These are phyloP conservation scores for Paramecium bursaria DNA, from an alignment of 73 alveolate genomes.

Conservation along the genomic window DNA sequence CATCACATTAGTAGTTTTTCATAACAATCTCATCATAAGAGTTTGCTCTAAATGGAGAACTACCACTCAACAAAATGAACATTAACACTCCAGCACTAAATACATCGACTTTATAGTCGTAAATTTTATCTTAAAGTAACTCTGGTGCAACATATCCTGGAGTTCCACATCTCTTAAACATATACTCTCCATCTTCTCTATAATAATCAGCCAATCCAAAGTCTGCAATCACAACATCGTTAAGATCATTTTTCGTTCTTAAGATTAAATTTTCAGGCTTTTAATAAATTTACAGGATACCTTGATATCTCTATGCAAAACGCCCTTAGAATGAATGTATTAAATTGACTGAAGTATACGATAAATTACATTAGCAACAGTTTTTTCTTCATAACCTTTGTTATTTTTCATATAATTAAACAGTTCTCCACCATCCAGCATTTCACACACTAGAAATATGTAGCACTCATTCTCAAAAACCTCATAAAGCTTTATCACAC, in stretches of 20 bases:
- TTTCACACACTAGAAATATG: constrained; percentile 62
- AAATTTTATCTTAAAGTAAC: constrained; percentile 63
- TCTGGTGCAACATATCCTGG: constrained; percentile 74
- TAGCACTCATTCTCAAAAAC: constrained; percentile 68
- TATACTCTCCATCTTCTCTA: constrained; percentile 59
- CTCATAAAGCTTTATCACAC: constrained; percentile 68
- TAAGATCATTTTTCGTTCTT: constrained; percentile 49
- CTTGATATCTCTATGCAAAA: constrained; percentile 67
- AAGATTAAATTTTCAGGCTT: constrained; percentile 68
- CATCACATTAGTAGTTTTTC: constrained; percentile 62
- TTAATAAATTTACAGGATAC: background rate
- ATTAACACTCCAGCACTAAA: constrained; percentile 68
- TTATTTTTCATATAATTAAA: constrained; percentile 59
- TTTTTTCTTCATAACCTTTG: constrained; percentile 59
- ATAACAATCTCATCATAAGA: constrained; percentile 72
- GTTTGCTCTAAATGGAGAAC: constrained; percentile 65
- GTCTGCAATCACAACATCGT: constrained; percentile 67
- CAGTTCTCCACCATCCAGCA: constrained; percentile 70
- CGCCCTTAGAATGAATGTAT: constrained; percentile 48
- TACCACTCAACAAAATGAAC: constrained; percentile 66
- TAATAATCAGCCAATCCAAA: constrained; percentile 69
- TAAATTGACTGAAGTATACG: constrained; percentile 58
- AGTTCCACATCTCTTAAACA: constrained; percentile 70
- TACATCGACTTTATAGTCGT: constrained; percentile 63
- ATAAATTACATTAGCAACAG: constrained; percentile 60